Conservation (phyloP, 2,329 filamentous ascomycete genomes). For the Hypoxylon sp. region DNA sequence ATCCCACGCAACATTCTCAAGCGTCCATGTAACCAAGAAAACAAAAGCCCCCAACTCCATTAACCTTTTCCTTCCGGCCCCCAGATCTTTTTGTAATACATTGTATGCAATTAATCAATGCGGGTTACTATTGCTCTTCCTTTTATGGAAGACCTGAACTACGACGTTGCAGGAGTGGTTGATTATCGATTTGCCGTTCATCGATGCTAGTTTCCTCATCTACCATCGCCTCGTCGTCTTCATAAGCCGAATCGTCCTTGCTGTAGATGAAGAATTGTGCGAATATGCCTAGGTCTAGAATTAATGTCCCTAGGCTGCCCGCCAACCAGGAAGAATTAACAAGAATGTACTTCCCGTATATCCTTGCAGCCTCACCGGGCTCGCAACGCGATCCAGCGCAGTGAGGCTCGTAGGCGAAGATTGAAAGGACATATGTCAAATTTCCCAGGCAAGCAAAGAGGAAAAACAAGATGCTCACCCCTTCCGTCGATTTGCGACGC, state of each 20-base stretch:
- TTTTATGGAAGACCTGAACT: slow-evolving; percentile 46
- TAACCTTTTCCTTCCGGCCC: slow-evolving; percentile 28
- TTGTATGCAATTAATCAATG: slow-evolving; percentile 28
- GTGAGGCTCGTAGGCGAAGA: slow-evolving; percentile 87
- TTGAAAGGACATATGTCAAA: slow-evolving; percentile 91
- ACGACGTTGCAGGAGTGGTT: slow-evolving; percentile 52
- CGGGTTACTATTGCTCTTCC: neutral
- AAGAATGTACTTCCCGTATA: slow-evolving; percentile 87
- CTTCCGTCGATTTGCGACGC: slow-evolving; percentile 91
- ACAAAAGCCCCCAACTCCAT: slow-evolving; percentile 22
- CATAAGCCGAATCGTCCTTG: slow-evolving; percentile 56
- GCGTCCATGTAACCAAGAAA: too few relatives aligned
- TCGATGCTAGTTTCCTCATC: slow-evolving; percentile 50
- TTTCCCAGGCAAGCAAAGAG: slow-evolving; percentile 97
- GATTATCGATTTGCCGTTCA: slow-evolving; percentile 50
- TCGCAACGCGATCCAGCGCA: slow-evolving; percentile 72
- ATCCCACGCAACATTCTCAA: neutral
- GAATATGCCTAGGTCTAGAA: slow-evolving; percentile 89
- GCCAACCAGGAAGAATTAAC: slow-evolving; percentile 93
- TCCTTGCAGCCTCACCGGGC: slow-evolving; percentile 72
- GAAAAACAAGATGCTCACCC: slow-evolving; percentile 94
- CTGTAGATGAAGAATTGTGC: slow-evolving; percentile 91
- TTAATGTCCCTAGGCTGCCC: slow-evolving; percentile 88
- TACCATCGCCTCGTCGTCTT: slow-evolving; percentile 52
- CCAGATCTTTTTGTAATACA: slow-evolving; percentile 21